Base-by-base conservation (phyloP, 768 basidiomycete species). In the Tremella fuciformis region DNA sequence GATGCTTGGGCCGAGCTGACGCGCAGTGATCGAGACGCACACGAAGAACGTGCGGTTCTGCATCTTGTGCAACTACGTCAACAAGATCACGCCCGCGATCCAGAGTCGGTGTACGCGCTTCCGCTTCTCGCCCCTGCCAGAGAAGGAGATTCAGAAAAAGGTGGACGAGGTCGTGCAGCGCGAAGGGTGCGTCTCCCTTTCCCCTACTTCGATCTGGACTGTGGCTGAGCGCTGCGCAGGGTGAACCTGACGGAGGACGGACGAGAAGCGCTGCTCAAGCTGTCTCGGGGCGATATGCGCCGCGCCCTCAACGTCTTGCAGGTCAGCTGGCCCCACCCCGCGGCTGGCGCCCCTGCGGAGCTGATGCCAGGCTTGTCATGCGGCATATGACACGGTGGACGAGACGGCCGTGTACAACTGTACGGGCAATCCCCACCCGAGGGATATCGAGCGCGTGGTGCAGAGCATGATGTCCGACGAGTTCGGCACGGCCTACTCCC, bases 31-130 rank as follows among this genome's bases (percentile, higher is more conserved):
- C 65, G 96, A 99, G 77, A 93, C 96, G 65, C 98, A 96, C 77
- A 99, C 96, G 18, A 91, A 88, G 79, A 98, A 98, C 71, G 96
- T 97, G 65, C 86, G 96, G 39, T 99, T 99, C 78, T 99, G 96
- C 79, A 99, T 99, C 70, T 94, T 99, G 59, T 98, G 96, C 82
- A 99, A 99, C 79, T 99, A 99, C 69, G 96, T 98, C 76, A 98
- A 98, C 83, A 98, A 97, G 78, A 98, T 99, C 70, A 86, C 88
- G 0, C 96, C 96, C 1, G 96, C 96, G 34, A 96, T 99, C 50
- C 96, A 99, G 78, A 96, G 91, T 78, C 88, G 96, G 50, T 98
- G 96, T 79, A 99, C 96, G 6, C 83, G 94, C 42, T 99, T 98
- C 79, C 84, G 96, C 48, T 98, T 99, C 80, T 93, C 90, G 8